phyloP scores from a whole-genome alignment of 2,329 filamentous ascomycete species.

The Erysiphe neolycopersici region DNA sequence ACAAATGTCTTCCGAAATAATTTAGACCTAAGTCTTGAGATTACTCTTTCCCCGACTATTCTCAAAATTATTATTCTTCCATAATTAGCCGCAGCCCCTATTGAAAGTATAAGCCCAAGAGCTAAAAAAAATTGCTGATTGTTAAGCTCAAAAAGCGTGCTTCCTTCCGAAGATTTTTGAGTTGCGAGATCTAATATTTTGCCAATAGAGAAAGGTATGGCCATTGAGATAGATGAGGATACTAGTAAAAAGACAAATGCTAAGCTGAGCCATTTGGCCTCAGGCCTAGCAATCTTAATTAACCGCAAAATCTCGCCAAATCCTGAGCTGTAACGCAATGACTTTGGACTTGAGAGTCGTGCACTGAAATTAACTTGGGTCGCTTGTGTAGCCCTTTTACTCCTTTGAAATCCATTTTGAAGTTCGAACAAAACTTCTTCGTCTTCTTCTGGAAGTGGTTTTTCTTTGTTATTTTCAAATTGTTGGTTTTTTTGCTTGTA shows the following conservation, averaged over 20 bases:
- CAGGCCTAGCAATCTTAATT: conserved; percentile 68
- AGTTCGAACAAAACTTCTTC: conserved; percentile 19
- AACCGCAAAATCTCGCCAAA: conserved; percentile 59
- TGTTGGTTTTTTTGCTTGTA: no score
- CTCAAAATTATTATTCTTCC: conserved; percentile 77
- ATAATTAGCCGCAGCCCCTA: conserved; percentile 80
- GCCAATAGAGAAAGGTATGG: conserved; percentile 86
- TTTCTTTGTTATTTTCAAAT: not conserved
- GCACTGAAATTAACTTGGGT: conserved; percentile 76
- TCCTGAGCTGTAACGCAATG: conserved; percentile 26
- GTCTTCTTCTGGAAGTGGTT: conserved; percentile 14
- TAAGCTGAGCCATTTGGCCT: conserved; percentile 46
- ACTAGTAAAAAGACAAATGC: conserved; percentile 71
- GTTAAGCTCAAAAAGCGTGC: conserved; percentile 56
- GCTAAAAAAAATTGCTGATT: conserved; percentile 71
- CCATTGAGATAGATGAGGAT: conserved; percentile 84
- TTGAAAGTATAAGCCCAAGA: conserved; percentile 46
- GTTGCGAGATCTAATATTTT: conserved; percentile 85
- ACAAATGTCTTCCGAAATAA: conserved; percentile 79
- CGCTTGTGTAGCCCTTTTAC: conserved; percentile 64
- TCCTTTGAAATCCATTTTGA: conserved; percentile 37
- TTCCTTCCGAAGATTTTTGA: conserved; percentile 36
- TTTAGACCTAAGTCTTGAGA: conserved; percentile 65
- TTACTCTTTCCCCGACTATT: conserved; percentile 85
- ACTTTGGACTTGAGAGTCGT: conserved; percentile 56